Conservation (phyloP, 208 protist genomes). For the Jaenimonas drosophilae region DNA sequence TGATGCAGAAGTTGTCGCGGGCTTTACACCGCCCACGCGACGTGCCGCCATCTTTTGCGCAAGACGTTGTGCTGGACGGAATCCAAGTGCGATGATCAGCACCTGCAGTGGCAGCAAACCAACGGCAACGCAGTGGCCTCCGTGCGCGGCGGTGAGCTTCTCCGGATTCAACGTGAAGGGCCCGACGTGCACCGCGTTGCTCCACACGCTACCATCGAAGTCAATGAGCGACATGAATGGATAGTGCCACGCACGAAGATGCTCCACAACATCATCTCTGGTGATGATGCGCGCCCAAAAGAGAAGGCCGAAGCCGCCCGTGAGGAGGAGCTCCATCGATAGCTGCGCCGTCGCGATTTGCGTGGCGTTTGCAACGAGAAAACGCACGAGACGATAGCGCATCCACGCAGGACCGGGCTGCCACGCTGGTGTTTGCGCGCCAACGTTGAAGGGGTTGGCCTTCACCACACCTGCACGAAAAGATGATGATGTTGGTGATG, state of each 20-base stretch:
- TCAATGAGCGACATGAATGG: slow-evolving; percentile 40
- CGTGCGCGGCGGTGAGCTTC: slow-evolving; percentile 52
- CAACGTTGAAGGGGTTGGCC: not conserved
- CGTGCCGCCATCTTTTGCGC: too few species aligned
- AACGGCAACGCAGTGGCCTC: slow-evolving; percentile 52
- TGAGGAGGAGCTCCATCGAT: slow-evolving; percentile 35
- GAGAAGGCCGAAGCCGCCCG: slow-evolving; percentile 24
- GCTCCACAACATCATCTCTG: slow-evolving; percentile 14
- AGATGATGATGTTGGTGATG: too few species aligned
- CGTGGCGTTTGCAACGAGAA: slow-evolving; percentile 45
- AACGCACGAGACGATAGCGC: slow-evolving; percentile 28
- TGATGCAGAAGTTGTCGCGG: too few species aligned
- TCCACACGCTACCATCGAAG: slow-evolving; percentile 31
- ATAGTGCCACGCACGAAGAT: slow-evolving; percentile 24
- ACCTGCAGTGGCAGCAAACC: slow-evolving; percentile 54
- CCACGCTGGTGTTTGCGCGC: slow-evolving; percentile 10
- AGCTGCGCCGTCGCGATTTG: slow-evolving; percentile 57
- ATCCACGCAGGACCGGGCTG: slow-evolving; percentile 23
- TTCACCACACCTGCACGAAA: slow-evolving; percentile 3
- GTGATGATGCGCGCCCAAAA: slow-evolving; percentile 19
- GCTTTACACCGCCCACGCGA: too few species aligned
- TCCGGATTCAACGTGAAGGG: slow-evolving; percentile 27
- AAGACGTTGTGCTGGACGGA: too few species aligned
- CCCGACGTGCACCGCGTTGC: slow-evolving; percentile 21
- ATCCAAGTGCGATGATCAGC: slow-evolving; percentile 30